Evolutionary conservation across 1,284 basidiomycete species (phyloP), one percentile per base, ranked within the genome.

Genomic region (Ceratobasidium sp.): DNA sequence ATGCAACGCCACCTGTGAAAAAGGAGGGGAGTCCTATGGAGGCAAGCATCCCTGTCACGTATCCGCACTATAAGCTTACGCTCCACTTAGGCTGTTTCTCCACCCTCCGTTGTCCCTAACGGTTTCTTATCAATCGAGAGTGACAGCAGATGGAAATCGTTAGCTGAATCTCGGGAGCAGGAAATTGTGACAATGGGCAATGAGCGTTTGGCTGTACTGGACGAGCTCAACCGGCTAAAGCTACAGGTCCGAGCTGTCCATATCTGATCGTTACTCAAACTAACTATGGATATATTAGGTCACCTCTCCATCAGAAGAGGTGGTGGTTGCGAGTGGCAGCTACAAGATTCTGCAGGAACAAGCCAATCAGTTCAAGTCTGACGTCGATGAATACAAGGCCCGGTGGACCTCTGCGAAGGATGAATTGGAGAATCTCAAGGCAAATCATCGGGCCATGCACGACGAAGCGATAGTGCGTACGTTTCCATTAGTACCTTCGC

Each of bases 341-440:
- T 91, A 89, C 81, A 88, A 86, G 79, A 80, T 85, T 15, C 82
- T 92, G 7, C 77, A 86, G 37, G 84, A 88, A 33, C 86, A 87
- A 61, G 83, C 81, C 10, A 64, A 54, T 47, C 61, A 73, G 33
- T 69, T 78, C 51, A 76, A 78, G 31, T 53, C 83, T 20, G 80
- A 83, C 1, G 75, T 85, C 13, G 81, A 79, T 1, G 87, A 89
- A 63, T 84, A 82, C 33, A 81, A 81, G 11, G 81, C 80, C 7
- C 85, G 88, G 73, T 82, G 84, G 10, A 77, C 76, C 2, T 82
- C 82, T 37, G 81, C 89, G 37, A 83, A 83, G 26, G 85, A 86
- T 49, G 85, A 88, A 76, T 79, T 87, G 1, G 82, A 85, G 35
- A 79, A 83, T 28, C 80, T 80, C 10, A 75, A 75, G 47, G 64